These are phyloP conservation scores for Coelastrella sp. DNA, from an alignment of 139 green algal species.

Conservation along the genomic window DNA sequence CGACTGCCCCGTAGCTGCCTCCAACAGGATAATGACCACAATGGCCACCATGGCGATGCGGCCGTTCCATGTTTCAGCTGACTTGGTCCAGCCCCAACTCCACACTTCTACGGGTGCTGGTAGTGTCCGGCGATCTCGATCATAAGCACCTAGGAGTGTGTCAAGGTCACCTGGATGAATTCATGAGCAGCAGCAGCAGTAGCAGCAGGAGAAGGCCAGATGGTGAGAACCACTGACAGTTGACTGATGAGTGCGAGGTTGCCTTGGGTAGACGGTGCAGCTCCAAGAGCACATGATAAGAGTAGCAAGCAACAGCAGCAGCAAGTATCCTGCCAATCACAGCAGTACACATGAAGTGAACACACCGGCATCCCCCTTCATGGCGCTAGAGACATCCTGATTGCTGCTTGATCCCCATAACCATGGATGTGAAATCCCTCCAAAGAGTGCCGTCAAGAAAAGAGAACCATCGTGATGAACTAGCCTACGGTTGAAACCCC, in stretches of 20 bases:
- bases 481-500: no score
- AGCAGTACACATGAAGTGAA: no score
- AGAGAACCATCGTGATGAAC: no score
- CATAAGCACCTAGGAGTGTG: slow-evolving; percentile 93
- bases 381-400: no score
- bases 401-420: no score
- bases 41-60: slow-evolving; percentile 89
- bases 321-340: no score
- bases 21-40: slow-evolving; percentile 84
- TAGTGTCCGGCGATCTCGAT: slow-evolving; percentile 89
- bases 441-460: no score
- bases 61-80: slow-evolving; percentile 95
- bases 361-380: no score
- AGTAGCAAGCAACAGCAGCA: no score
- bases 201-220: not conserved
- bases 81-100: slow-evolving; percentile 97
- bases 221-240: not conserved
- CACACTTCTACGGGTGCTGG: slow-evolving; percentile 87
- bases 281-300: no score
- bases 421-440: no score
- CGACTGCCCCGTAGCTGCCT: slow-evolving; percentile 80
- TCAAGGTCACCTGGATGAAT: slow-evolving; percentile 80
- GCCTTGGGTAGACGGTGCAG: no score
- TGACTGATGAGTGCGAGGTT: not conserved
- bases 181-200: not conserved